Conservation (phyloP, 1,139 yeast genomes). For the Candida freyschussii region DNA sequence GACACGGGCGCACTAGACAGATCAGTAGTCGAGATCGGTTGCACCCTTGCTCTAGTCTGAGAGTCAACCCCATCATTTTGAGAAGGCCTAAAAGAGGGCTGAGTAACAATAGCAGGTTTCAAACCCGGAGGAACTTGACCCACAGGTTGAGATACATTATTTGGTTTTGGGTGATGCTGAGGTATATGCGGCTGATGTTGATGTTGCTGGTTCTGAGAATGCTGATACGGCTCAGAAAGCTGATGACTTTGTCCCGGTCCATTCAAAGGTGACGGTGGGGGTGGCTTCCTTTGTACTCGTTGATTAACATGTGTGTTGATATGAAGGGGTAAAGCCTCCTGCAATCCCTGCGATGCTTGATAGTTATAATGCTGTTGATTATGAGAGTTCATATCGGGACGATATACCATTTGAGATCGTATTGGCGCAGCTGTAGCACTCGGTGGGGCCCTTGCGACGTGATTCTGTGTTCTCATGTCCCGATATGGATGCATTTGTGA, state of each 20-base stretch:
- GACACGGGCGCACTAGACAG: constrained; percentile 19
- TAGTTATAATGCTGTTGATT: too few species aligned
- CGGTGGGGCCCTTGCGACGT: too few species aligned
- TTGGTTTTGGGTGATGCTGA: constrained; percentile 13
- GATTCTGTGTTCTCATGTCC: too few species aligned
- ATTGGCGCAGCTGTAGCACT: too few species aligned
- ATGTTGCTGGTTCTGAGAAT: constrained; percentile 7
- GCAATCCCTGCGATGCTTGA: too few species aligned
- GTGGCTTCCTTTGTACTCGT: constrained; percentile 4
- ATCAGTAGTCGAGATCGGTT: constrained; percentile 22
- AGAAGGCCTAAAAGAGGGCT: too few species aligned
- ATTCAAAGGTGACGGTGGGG: constrained; percentile 3
- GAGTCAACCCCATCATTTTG: too few species aligned
- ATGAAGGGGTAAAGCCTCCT: too few species aligned
- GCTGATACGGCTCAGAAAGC: constrained; percentile 16
- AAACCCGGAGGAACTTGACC: too few species aligned
- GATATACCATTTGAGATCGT: too few species aligned
- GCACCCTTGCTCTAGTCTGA: constrained; percentile 14
- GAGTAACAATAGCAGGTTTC: too few species aligned
- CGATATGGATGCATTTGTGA: constrained; percentile 13
- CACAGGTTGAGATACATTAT: constrained; percentile 6
- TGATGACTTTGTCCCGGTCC: constrained; percentile 13
- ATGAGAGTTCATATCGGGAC: too few species aligned
- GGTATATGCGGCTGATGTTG: constrained; percentile 11
- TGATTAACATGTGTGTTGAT: constrained; percentile 2